phyloP scores from a whole-genome alignment of 306 rosid species.

The Aeschynomene evenia region DNA sequence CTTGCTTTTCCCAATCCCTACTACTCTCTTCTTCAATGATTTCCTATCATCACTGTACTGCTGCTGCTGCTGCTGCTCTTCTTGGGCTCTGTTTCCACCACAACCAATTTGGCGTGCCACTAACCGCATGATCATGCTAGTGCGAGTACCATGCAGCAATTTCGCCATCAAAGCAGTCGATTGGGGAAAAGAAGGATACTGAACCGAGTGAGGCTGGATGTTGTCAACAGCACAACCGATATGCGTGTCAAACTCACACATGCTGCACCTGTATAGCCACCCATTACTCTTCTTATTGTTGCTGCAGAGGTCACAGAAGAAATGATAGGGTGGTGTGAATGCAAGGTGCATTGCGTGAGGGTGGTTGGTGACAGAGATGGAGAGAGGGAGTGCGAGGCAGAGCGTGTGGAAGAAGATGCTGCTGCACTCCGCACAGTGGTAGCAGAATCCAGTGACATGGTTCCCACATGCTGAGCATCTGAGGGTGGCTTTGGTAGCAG shows the following conservation, averaged over 20 bases:
- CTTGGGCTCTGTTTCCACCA: background rate
- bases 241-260: conserved; percentile 63
- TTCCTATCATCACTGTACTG: too few species aligned
- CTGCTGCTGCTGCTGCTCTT: too few species aligned
- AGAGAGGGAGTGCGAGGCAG: conserved; percentile 48
- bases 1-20: background rate
- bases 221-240: conserved; percentile 42
- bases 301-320: conserved; percentile 57
- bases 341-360: conserved; percentile 50
- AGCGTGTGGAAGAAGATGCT: conserved; percentile 40
- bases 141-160: background rate
- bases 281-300: conserved; percentile 46
- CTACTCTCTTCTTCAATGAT: conserved; percentile 1
- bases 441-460: conserved; percentile 38
- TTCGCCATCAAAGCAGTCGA: conserved; percentile 22
- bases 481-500: conserved; percentile 4
- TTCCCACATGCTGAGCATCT: conserved; percentile 47
- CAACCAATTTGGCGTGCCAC: conserved; percentile 32
- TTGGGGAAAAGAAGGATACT: conserved; percentile 12
- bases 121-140: conserved; percentile 37
- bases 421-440: conserved; percentile 51
- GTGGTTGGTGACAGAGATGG: conserved; percentile 38
- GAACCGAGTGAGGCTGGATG: conserved; percentile 1
- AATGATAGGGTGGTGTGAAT: conserved; percentile 47
- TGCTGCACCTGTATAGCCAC: conserved; percentile 66